phyloP scores from a whole-genome alignment of 2,329 filamentous ascomycete species.

The Fusarium neocosmosporiellum region DNA sequence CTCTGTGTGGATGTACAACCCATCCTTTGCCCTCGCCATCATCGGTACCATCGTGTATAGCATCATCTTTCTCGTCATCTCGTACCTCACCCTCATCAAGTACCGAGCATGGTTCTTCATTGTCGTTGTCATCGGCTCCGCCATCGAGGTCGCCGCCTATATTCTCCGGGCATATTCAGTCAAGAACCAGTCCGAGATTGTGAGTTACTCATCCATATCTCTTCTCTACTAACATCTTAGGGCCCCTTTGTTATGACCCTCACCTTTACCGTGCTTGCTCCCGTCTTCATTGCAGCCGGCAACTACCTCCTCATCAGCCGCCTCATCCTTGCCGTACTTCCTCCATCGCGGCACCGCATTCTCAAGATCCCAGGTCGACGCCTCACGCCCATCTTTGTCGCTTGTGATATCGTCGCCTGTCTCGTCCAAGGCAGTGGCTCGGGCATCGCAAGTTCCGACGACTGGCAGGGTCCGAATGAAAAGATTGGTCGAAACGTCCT shows the following conservation, averaged over 20 bases:
- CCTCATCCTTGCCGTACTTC: slow-evolving; percentile 54
- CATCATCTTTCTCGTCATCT: slow-evolving; percentile 50
- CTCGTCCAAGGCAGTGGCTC: slow-evolving; percentile 58
- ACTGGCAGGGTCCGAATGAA: slow-evolving; percentile 56
- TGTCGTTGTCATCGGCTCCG: slow-evolving; percentile 54
- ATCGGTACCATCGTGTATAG: slow-evolving; percentile 55
- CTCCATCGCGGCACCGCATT: slow-evolving; percentile 46
- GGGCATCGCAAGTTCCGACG: slow-evolving; percentile 53
- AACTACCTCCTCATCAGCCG: slow-evolving; percentile 64
- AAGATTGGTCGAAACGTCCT: slow-evolving; percentile 54
- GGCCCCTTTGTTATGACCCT: slow-evolving; percentile 53
- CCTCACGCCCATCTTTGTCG: slow-evolving; percentile 59
- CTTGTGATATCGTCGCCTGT: slow-evolving; percentile 57
- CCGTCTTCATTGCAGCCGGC: slow-evolving; percentile 60
- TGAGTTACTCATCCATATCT: slow-evolving; percentile 28
- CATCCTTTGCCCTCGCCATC: slow-evolving; percentile 56
- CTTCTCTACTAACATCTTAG: slow-evolving; percentile 26
- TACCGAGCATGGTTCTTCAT: slow-evolving; percentile 58
- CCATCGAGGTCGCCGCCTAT: slow-evolving; percentile 57
- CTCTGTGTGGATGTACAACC: slow-evolving; percentile 56
- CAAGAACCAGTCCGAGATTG: slow-evolving; percentile 49
- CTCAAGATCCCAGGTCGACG: slow-evolving; percentile 51
- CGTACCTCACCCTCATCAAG: slow-evolving; percentile 55
- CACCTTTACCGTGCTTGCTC: slow-evolving; percentile 60
- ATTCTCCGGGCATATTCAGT: slow-evolving; percentile 51